Base-by-base conservation (phyloP, 768 basidiomycete species). In the Suillus americanus region DNA sequence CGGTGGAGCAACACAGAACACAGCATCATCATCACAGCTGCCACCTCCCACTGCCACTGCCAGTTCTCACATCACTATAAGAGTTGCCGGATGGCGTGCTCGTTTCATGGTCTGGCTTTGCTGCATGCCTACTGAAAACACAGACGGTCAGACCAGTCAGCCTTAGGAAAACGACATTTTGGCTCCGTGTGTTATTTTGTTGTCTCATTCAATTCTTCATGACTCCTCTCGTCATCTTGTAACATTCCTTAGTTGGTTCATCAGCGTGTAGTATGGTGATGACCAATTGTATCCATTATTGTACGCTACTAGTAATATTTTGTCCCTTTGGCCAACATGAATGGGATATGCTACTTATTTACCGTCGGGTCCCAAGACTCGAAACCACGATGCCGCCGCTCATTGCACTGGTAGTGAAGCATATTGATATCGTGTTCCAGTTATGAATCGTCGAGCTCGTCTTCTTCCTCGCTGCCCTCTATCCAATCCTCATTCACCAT, bases 401-500 rank as follows among this genome's bases (percentile, higher is more conserved):
- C 2, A 4, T 51, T 2, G 1, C 5, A 33, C 1, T 33, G n/a
- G 14, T 37, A 8, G n/a, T 25, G n/a, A 23, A 56, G n/a, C 7
- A 25, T 16, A 37, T 3, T 38, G 23, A 25, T 38, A 23, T 1
- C 38, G 18, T 1, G 9, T 40, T 57, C 37, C 9, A 40, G 16
- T 35, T 57, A 70, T 79, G 70, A 80, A 33, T 82, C 81, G 10
- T 82, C 79, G 48, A 88, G 72, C 68, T 87, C 82, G 54, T 89
- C 85, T 51, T 83, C 83, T 56, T 74, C 74, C 37, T 72, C 72
- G 55, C 72, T 71, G 10, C 63, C 69, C 3, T 72, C 73, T 25
- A 81, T 68, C 62, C 89, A 68, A 62, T 87, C 87, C 1, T 78
- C 80, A 68, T 83, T 81, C 6, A 90, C 80, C 78, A 90, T 86